Base-by-base conservation (phyloP, 495 filamentous ascomycete genomes). In the Xylaria bambusicola region DNA sequence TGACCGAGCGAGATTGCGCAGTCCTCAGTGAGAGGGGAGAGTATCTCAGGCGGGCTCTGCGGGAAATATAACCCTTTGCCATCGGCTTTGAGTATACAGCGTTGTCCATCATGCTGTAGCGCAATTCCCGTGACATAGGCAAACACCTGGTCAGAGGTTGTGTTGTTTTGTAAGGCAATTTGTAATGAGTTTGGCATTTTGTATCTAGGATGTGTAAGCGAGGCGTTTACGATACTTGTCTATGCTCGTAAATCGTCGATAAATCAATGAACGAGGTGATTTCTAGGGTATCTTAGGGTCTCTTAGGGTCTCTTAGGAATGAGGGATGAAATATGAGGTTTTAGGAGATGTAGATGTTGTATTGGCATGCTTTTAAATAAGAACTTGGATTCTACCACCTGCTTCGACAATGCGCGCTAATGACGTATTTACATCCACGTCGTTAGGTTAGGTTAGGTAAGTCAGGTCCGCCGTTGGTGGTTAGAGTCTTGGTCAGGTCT, bases 1-100 rank as follows among this genome's bases (percentile, higher is more conserved):
- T 75, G 62, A 9, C 88, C 87, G 12, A 93, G 79, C 0, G 78
- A 76, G 56, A 93, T 92, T 29, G 87, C 87, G 69, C 81, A 85
- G 68, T 91, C 78, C 29, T 75, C 72, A 7, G 77, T 65, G 1
- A 92, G 72, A 1, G 81, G 77, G n/a, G 76, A 76, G 36, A 73
- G 61, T 56, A 76, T 74, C 13, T 50, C 59, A 3, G 74, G 61
- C 0, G 74, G 75, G 6, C 72, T 64, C 13, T 70, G 53, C 15
- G 75, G 75, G 59, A 68, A 76, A 71, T 78, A 75, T 10, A 73
- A 65, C 0, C 52, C 62, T 10, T 58, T 56, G 38, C 66, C 68
- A 52, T 75, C 61, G 41, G 70, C 60, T 26, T 66, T 69, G 50
- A 76, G 66, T 36, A 79, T 62, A 48, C 74, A 68, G 20, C 75